Evolutionary conservation across 208 protist genomes (phyloP), one percentile per base, ranked within the genome.

Genomic region (Trypanosoma theileri): DNA sequence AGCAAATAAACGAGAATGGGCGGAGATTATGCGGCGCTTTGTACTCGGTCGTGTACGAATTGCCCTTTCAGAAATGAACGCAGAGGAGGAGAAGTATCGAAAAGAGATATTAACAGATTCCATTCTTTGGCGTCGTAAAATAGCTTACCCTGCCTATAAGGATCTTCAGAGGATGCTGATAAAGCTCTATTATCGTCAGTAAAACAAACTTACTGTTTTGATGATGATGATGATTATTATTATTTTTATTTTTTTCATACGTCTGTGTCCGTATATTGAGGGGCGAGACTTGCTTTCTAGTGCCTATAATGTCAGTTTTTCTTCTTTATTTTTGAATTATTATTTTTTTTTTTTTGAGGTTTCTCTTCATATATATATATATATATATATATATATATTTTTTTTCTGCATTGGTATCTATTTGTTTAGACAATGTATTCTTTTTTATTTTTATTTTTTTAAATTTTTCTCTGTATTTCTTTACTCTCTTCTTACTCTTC

Each of bases 21-120:
- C 17, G 11, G 59, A 28, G 22, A 4, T 64, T 3, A 64, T 64
- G 59, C 59, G 59, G n/a, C 59, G 59, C 16, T 64, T 64, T 64
- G 26, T 35, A 31, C 26, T 64, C 12, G 59, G 59, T 17, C 6
- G 26, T 9, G 59, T 64, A 16, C 3, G 26, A 24, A 64, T 64
- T 41, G 42, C 59, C 40, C 26, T 64, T 22, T 54, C 42, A 21
- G 42, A 64, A 24, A 64, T 64, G 46, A 64, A 45, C 19, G 44
- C 31, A 13, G 17, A 53, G 21, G 59, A 64, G 22, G 46, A 64
- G 21, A 50, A 22, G 13, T 41, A 82, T 59, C 42, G 55, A 65
- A 60, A 77, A 50, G 44, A 58, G 1, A 77, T 85, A 16, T 22
- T 85, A 26, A 77, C 67, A 55, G 79, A 82, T 35, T 72, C 79